Evolutionary conservation across 768 basidiomycete species (phyloP).

Genomic region (Phanerochaete sordida): DNA sequence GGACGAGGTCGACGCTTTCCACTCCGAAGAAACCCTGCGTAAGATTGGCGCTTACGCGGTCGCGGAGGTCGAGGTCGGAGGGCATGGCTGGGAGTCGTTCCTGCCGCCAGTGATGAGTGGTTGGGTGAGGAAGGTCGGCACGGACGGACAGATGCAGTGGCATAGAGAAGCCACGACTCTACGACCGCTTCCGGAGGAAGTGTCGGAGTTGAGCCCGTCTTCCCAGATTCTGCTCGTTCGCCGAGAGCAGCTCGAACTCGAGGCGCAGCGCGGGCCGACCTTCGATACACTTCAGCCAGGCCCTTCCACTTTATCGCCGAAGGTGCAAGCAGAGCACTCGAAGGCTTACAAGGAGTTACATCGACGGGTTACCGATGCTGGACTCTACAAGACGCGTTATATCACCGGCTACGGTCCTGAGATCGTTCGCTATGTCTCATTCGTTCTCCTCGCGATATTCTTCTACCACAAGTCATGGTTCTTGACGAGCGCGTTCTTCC

Average conservation of each 20-base stretch:
- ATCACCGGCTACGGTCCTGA: conserved; percentile 89
- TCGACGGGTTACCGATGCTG: conserved; percentile 66
- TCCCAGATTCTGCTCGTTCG: conserved; percentile 63
- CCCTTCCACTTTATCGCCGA: conserved; percentile 49
- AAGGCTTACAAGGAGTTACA: conserved; percentile 80
- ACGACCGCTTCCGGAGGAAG: conserved; percentile 24
- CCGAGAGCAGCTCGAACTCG: conserved; percentile 32
- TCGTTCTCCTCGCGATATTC: conserved; percentile 56
- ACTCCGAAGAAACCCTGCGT: conserved; percentile 54
- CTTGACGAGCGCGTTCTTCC: conserved; percentile 68
- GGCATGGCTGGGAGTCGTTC: conserved; percentile 64
- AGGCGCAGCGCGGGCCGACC: conserved; percentile 34
- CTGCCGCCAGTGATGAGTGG: conserved; percentile 85
- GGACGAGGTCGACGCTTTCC: conserved; percentile 93
- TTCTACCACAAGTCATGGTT: conserved; percentile 66
- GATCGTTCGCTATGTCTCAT: conserved; percentile 67
- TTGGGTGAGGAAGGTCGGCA: conserved; percentile 61
- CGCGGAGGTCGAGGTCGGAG: conserved; percentile 59
- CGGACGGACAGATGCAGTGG: conserved; percentile 49
- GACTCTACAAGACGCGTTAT: conserved; percentile 82
- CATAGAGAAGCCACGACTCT: conserved; percentile 55
- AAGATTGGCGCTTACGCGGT: conserved; percentile 63
- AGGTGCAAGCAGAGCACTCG: conserved; percentile 64
- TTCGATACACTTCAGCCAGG: conserved; percentile 46
- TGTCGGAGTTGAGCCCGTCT: conserved; percentile 15